Conservation (phyloP, 1,284 basidiomycete genomes). For the Wallemia ichthyophaga region DNA sequence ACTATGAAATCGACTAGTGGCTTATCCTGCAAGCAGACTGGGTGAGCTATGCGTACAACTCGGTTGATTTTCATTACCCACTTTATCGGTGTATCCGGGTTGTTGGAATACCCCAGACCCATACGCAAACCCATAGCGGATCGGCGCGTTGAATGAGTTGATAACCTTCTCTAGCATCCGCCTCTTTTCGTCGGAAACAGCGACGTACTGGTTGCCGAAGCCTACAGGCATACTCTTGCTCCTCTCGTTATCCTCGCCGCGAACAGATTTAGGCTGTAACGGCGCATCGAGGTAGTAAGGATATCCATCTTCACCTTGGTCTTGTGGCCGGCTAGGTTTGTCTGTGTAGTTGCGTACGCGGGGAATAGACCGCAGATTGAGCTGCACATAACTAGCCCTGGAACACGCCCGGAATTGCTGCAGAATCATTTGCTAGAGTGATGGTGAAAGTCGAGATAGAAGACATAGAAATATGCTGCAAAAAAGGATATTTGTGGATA, state of each 20-base stretch:
- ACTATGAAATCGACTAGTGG: slow-evolving; percentile 92
- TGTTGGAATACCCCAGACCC: slow-evolving; percentile 81
- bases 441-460: too few relatives aligned
- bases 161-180: slow-evolving; percentile 46
- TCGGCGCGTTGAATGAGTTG: slow-evolving; percentile 44
- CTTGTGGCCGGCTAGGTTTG: background rate
- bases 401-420: background rate
- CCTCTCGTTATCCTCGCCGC: background rate
- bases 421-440: too few relatives aligned
- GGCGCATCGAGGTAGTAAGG: background rate
- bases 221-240: background rate
- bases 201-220: slow-evolving; percentile 35
- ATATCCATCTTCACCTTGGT: background rate
- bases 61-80: slow-evolving; percentile 1
- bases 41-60: slow-evolving; percentile 12
- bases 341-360: too few relatives aligned
- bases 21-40: slow-evolving; percentile 10
- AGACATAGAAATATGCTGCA: too few relatives aligned
- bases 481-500: background rate
- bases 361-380: too few relatives aligned
- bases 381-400: too few relatives aligned
- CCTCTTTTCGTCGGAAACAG: slow-evolving; percentile 40
- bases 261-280: background rate
- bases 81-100: slow-evolving; percentile 27
- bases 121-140: slow-evolving; percentile 77